These are phyloP conservation scores for Sporothrix brasiliensis DNA, from an alignment of 2,329 filamentous ascomycete genomes.

Conservation along the genomic window DNA sequence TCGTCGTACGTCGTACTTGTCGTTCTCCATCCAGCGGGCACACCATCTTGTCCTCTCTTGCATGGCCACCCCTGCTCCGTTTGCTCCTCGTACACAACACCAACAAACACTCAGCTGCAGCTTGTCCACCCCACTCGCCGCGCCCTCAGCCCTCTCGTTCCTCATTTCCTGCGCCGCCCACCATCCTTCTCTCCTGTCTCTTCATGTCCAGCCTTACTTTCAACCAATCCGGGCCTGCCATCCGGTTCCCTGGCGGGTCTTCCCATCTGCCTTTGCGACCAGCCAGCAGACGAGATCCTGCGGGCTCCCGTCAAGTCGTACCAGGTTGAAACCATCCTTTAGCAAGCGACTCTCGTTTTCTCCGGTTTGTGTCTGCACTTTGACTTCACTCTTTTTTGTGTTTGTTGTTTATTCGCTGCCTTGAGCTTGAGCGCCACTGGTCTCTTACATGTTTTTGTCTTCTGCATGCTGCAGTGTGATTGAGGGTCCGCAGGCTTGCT, in stretches of 20 bases:
- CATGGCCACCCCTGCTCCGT: constrained; percentile 15
- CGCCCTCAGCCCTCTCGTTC: neutral
- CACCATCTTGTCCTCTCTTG: neutral
- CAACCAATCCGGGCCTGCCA: constrained; percentile 23
- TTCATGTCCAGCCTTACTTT: neutral
- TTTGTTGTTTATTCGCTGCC: neutral
- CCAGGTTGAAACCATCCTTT: constrained; percentile 7
- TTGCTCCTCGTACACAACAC: neutral
- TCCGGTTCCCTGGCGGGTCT: constrained; percentile 22
- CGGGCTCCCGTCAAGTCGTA: constrained; percentile 30
- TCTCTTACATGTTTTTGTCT: neutral
- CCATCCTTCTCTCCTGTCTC: neutral
- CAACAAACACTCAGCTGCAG: constrained; percentile 1
- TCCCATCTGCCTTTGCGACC: constrained; percentile 30
- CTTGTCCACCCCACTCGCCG: constrained; percentile 14
- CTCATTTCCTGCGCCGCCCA: constrained; percentile 3
- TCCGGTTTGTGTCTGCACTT: neutral
- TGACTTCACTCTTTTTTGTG: neutral
- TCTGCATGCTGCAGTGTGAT: constrained; percentile 22
- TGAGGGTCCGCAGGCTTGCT: neutral
- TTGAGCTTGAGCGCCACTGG: neutral
- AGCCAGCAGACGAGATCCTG: constrained; percentile 32
- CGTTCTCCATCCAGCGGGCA: neutral
- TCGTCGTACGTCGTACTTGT: neutral
- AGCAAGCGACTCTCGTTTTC: neutral